Evolutionary conservation across 805 yeast genomes (phyloP).

Genomic region (Nakazawaea wickerhamii): DNA sequence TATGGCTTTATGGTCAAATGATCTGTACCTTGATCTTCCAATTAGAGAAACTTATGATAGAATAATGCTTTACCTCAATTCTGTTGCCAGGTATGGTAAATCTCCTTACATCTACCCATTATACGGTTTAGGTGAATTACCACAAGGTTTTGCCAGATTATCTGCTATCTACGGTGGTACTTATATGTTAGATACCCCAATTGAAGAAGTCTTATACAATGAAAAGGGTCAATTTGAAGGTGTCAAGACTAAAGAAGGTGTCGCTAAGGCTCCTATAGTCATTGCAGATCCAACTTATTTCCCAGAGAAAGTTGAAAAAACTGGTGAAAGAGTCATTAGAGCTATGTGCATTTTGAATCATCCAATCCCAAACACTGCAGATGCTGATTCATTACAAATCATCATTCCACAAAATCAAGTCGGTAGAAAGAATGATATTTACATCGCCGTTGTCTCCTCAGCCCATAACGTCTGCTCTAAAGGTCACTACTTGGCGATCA

Average conservation of each 20-base stretch:
- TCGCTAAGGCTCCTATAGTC: constrained; percentile 86
- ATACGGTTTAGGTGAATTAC: constrained; percentile 95
- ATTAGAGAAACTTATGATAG: constrained; percentile 91
- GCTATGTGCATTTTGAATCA: constrained; percentile 88
- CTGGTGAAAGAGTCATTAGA: constrained; percentile 71
- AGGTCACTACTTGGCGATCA: constrained; percentile 88
- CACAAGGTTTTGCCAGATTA: constrained; percentile 97
- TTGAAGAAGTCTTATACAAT: constrained; percentile 78
- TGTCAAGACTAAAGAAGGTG: constrained; percentile 86
- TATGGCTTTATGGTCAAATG: constrained; percentile 95
- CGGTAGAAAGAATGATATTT: constrained; percentile 88
- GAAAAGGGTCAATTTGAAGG: constrained; percentile 74
- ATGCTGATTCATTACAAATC: constrained; percentile 86
- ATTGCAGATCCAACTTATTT: constrained; percentile 98
- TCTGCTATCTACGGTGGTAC: constrained; percentile 98
- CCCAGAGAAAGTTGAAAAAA: constrained; percentile 71
- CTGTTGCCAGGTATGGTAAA: constrained; percentile 92
- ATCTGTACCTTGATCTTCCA: constrained; percentile 80
- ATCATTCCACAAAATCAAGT: constrained; percentile 96
- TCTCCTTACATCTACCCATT: constrained; percentile 95
- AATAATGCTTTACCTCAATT: constrained; percentile 76
- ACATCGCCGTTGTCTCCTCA: constrained; percentile 83
- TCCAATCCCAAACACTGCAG: constrained; percentile 76
- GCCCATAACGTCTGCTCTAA: constrained; percentile 87
- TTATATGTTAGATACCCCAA: constrained; percentile 94